These are phyloP conservation scores for Daedaleopsis nitida DNA, from an alignment of 768 basidiomycete genomes.

Conservation along the genomic window DNA sequence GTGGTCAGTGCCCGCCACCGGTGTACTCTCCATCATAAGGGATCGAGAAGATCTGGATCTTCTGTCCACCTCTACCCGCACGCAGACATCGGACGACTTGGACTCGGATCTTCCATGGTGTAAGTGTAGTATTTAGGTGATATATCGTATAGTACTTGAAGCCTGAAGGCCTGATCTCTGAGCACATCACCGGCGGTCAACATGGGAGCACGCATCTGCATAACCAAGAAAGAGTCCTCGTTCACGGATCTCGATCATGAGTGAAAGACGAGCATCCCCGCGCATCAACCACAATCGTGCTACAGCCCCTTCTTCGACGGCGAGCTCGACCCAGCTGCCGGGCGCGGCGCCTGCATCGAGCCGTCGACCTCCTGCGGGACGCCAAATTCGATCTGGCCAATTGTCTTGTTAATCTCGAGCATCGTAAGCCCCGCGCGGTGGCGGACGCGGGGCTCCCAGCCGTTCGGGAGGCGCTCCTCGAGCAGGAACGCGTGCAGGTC, in stretches of 20 bases:
- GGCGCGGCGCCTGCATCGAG: slow-evolving; percentile 2
- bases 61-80: too few relatives aligned
- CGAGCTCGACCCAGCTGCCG: background rate
- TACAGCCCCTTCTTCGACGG: slow-evolving; percentile 1
- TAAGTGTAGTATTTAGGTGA: too few relatives aligned
- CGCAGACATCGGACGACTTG: too few relatives aligned
- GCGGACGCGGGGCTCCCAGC: slow-evolving; percentile 68
- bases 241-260: background rate
- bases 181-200: too few relatives aligned
- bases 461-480: slow-evolving; percentile 71
- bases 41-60: too few relatives aligned
- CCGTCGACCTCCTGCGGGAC: slow-evolving; percentile 31
- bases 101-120: too few relatives aligned
- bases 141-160: too few relatives aligned
- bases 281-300: background rate
- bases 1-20: too few relatives aligned
- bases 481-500: slow-evolving; percentile 58
- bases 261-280: background rate
- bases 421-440: slow-evolving; percentile 63
- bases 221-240: background rate
- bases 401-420: slow-evolving; percentile 48
- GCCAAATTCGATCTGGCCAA: slow-evolving; percentile 32
- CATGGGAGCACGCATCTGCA: too few relatives aligned
- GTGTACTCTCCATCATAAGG: too few relatives aligned
- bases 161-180: too few relatives aligned